Percentiles rank a stretch among this genome's conserved stretches.
Conservation (phyloP, 2,329 filamentous ascomycete genomes). For the Xylariales sp. region DNA sequence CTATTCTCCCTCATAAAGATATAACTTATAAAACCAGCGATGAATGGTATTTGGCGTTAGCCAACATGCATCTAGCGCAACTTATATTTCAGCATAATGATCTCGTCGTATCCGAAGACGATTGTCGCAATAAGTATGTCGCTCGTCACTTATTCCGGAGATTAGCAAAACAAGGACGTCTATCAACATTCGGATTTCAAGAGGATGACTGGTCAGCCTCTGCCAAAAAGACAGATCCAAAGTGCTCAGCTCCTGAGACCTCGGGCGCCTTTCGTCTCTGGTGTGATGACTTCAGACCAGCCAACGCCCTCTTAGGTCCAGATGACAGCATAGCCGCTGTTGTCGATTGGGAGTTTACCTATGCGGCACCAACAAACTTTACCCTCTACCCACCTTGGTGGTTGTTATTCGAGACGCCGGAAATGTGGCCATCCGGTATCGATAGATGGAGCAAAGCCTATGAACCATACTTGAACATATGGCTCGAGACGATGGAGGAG, state of each 20-base stretch:
- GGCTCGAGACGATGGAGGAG: conserved; percentile 24
- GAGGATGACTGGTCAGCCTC: no score
- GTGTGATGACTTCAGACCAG: conserved; percentile 29
- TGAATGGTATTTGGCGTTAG: conserved; percentile 32
- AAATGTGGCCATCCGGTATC: conserved; percentile 26
- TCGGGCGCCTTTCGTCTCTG: conserved; percentile 21
- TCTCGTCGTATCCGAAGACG: conserved; percentile 27
- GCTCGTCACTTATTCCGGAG: conserved; percentile 35
- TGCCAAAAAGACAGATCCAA: conserved; percentile 1
- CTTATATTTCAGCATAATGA: conserved; percentile 37
- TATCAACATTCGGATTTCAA: conserved; percentile 24
- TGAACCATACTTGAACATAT: conserved; percentile 25
- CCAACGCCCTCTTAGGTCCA: conserved; percentile 25
- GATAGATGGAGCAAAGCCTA: conserved; percentile 26
- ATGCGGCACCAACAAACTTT: conserved; percentile 28
- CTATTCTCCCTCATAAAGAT: conserved; percentile 11
- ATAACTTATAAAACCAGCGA: conserved; percentile 25
- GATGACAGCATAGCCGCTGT: conserved; percentile 22
- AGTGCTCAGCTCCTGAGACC: conserved; percentile 12
- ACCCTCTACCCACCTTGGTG: conserved; percentile 31
- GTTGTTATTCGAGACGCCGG: conserved; percentile 27
- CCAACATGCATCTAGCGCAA: conserved; percentile 35
- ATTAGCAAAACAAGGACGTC: conserved; percentile 20
- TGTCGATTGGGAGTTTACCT: conserved; percentile 38
- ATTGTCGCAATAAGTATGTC: conserved; percentile 37